Percentiles rank a stretch among this genome's conserved stretches.
Conservation (phyloP, 768 basidiomycete species). For the Termitomyces heimii region DNA sequence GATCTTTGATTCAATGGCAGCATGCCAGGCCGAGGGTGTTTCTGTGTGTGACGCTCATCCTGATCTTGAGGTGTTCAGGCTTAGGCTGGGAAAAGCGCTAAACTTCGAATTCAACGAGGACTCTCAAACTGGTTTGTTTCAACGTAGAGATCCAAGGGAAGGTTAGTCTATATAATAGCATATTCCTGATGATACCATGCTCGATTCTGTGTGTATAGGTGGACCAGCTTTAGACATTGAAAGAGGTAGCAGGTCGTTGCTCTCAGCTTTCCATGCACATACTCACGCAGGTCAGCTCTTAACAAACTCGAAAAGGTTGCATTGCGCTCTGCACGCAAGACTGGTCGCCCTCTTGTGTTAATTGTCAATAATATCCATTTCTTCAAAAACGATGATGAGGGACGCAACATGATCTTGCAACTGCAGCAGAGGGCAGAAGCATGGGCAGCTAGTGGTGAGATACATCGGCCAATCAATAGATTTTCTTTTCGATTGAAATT, state of each 20-base stretch:
- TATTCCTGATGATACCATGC: background rate
- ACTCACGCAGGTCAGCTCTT: conserved; percentile 38
- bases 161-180: conserved; percentile 27
- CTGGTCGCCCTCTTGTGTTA: conserved; percentile 67
- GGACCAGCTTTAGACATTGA: conserved; percentile 81
- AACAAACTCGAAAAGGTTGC: conserved; percentile 88
- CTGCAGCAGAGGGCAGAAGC: conserved; percentile 82
- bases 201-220: conserved; percentile 28
- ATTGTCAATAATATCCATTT: conserved; percentile 77
- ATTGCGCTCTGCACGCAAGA: conserved; percentile 48
- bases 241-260: conserved; percentile 40
- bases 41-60: conserved; percentile 81
- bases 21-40: conserved; percentile 62
- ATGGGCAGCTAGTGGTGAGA: conserved; percentile 75
- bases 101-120: conserved; percentile 87
- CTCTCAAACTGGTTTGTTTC: conserved; percentile 75
- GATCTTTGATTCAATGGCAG: conserved; percentile 78
- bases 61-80: conserved; percentile 80
- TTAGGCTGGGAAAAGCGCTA: conserved; percentile 79
- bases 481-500: background rate
- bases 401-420: conserved; percentile 74
- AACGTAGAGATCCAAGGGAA: conserved; percentile 78
- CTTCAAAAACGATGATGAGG: conserved; percentile 73
- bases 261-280: background rate
- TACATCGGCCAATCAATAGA: background rate